Percentiles rank a stretch among this genome's conserved stretches.
These are phyloP conservation scores for Acephala macrosclerotiorum DNA, from an alignment of 2,329 filamentous ascomycete genomes.

Conservation along the genomic window DNA sequence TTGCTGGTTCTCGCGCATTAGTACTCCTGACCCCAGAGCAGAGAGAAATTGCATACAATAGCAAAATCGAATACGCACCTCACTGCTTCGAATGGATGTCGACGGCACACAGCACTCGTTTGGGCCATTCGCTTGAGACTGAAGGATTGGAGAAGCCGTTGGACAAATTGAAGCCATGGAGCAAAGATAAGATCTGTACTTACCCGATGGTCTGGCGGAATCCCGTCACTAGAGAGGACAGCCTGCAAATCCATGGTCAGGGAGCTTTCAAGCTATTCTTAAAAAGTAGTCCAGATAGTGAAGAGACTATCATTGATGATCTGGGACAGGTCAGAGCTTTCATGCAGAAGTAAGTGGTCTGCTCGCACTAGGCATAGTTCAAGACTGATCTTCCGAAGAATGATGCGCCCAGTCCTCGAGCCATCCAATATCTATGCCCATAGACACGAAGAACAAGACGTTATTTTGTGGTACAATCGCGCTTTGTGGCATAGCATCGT, in stretches of 20 bases:
- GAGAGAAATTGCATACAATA: constrained; percentile 41
- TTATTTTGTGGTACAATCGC: constrained; percentile 50
- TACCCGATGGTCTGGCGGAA: constrained; percentile 50
- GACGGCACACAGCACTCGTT: constrained; percentile 43
- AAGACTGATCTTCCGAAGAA: constrained; percentile 28
- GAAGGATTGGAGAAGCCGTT: constrained; percentile 40
- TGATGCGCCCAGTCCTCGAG: constrained; percentile 46
- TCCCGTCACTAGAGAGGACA: constrained; percentile 41
- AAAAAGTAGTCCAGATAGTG: constrained; percentile 40
- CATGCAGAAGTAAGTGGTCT: constrained; percentile 42
- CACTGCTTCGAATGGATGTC: constrained; percentile 49
- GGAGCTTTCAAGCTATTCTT: constrained; percentile 46
- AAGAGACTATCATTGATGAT: constrained; percentile 38
- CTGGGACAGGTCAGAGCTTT: constrained; percentile 43
- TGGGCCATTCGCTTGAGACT: constrained; percentile 45
- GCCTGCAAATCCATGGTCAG: constrained; percentile 47
- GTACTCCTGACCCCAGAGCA: constrained; percentile 42
- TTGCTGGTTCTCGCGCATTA: constrained; percentile 37
- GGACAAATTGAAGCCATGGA: constrained; percentile 44
- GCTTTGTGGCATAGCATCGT: constrained; percentile 50
- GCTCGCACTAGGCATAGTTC: not conserved
- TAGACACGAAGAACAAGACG: constrained; percentile 47
- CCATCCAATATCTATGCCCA: constrained; percentile 48
- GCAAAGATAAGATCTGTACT: constrained; percentile 42
- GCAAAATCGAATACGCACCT: constrained; percentile 47